phyloP scores from a whole-genome alignment of 2,329 filamentous ascomycete genomes.

The Didymella segeticola region DNA sequence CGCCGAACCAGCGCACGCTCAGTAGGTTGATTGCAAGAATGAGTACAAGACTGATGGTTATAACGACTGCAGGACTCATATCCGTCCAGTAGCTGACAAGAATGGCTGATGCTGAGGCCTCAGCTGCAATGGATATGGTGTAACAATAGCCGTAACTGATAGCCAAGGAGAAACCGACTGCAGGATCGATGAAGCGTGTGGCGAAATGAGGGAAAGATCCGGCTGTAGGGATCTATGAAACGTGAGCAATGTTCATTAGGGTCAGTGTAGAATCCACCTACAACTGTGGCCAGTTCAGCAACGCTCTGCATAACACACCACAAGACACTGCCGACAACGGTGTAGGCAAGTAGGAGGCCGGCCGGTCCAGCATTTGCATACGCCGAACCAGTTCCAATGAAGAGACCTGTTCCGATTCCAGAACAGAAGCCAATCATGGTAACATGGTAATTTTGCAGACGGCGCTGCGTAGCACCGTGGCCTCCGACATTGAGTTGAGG shows the following conservation, averaged over 20 bases:
- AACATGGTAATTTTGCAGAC: constrained; percentile 27
- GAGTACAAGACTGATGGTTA: constrained; percentile 61
- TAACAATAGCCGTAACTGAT: constrained; percentile 57
- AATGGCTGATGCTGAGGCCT: constrained; percentile 52
- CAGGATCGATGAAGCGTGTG: constrained; percentile 68
- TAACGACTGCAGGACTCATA: constrained; percentile 62
- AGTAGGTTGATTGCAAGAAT: constrained; percentile 59
- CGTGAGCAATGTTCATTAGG: not conserved
- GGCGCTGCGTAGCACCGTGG: constrained; percentile 27
- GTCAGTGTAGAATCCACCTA: constrained; percentile 1
- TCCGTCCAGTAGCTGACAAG: constrained; percentile 47
- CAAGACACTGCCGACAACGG: constrained; percentile 60
- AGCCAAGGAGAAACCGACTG: constrained; percentile 62
- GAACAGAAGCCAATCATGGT: constrained; percentile 32
- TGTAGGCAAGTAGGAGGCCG: constrained; percentile 64
- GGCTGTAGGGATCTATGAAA: constrained; percentile 37
- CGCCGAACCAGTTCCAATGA: constrained; percentile 28
- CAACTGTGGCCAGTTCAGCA: constrained; percentile 63
- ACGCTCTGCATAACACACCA: constrained; percentile 67
- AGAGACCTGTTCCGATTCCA: constrained; percentile 28
- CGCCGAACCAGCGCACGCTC: constrained; percentile 59
- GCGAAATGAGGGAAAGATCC: constrained; percentile 68
- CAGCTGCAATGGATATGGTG: constrained; percentile 55
- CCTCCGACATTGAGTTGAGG: constrained; percentile 29
- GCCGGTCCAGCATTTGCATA: constrained; percentile 50